Conservation (phyloP, 352 stramenopile genomes). For the Halophytophthora batemanensis region DNA sequence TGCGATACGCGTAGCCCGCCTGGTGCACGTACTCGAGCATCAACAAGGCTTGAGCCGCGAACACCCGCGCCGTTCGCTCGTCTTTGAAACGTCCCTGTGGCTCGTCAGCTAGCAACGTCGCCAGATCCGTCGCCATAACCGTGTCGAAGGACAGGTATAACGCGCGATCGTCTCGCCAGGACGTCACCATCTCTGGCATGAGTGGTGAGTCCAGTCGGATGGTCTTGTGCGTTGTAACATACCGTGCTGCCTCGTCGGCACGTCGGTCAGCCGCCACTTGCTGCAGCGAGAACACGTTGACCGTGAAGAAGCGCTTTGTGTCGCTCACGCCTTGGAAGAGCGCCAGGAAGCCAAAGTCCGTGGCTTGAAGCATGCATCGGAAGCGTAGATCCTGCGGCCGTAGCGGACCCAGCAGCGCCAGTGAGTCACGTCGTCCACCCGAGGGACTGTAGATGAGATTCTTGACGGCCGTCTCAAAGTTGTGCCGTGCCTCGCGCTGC, state of each 20-base stretch:
- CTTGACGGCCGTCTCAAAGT: conserved; percentile 82
- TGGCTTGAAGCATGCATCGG: conserved; percentile 69
- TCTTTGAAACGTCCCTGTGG: conserved; percentile 43
- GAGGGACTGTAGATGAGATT: conserved; percentile 73
- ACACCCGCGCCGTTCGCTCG: conserved; percentile 51
- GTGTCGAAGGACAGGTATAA: conserved; percentile 81
- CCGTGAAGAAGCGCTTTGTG: conserved; percentile 60
- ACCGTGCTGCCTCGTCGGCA: conserved; percentile 65
- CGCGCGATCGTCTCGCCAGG: conserved; percentile 76
- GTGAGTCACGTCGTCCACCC: conserved; percentile 37
- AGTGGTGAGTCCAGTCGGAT: conserved; percentile 69
- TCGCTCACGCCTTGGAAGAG: conserved; percentile 69
- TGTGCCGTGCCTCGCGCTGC: conserved; percentile 75
- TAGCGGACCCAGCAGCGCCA: conserved; percentile 36
- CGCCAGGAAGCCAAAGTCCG: conserved; percentile 69
- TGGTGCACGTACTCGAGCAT: conserved; percentile 87
- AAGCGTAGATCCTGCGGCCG: conserved; percentile 65
- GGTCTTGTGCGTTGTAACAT: conserved; percentile 63
- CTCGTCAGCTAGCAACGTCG: conserved; percentile 57
- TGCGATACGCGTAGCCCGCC: conserved; percentile 74
- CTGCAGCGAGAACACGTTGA: conserved; percentile 77
- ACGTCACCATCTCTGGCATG: conserved; percentile 68
- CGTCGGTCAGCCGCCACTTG: conserved; percentile 68
- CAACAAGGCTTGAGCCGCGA: conserved; percentile 68
- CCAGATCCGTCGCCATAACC: conserved; percentile 64